phyloP scores from a whole-genome alignment of 768 basidiomycete genomes.

The Russula emetica region DNA sequence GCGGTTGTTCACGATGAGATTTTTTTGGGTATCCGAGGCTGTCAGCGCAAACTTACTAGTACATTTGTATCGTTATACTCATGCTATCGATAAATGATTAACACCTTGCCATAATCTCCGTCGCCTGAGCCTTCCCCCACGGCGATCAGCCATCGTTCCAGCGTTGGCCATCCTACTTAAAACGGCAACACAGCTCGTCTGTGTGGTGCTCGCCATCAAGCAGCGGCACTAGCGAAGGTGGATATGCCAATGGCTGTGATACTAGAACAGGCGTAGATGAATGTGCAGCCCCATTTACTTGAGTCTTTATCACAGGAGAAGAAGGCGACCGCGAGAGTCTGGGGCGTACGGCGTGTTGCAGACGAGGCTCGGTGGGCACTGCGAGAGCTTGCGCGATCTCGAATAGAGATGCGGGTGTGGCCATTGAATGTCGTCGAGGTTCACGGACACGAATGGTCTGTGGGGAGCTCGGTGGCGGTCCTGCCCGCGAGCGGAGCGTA shows the following conservation, averaged over 20 bases:
- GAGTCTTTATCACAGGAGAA: conserved; percentile 40
- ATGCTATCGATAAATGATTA: conserved; percentile 69
- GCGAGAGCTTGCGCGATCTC: conserved; percentile 27
- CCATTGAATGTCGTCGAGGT: conserved; percentile 20
- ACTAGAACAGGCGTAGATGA: conserved; percentile 18
- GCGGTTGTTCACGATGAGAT: background rate
- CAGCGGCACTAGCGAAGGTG: conserved; percentile 52
- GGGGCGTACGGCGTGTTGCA: conserved; percentile 36
- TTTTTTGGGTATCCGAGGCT: background rate
- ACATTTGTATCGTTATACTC: conserved; percentile 3
- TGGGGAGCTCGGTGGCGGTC: conserved; percentile 1
- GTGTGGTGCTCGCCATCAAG: conserved; percentile 90
- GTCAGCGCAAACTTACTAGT: background rate
- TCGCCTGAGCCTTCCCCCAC: conserved; percentile 59
- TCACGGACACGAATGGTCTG: conserved; percentile 14
- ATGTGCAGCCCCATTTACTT: conserved; percentile 28
- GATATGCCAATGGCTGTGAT: conserved; percentile 40
- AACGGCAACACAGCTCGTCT: conserved; percentile 81
- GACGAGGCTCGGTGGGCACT: conserved; percentile 4
- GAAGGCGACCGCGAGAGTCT: conserved; percentile 58
- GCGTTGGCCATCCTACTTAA: conserved; percentile 77
- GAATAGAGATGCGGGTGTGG: conserved; percentile 21
- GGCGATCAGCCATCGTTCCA: conserved; percentile 65
- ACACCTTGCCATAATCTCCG: conserved; percentile 67
- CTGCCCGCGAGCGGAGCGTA: conserved; percentile 18